Base-by-base conservation (phyloP, 495 filamentous ascomycete genomes). In the Amorphotheca resinae region DNA sequence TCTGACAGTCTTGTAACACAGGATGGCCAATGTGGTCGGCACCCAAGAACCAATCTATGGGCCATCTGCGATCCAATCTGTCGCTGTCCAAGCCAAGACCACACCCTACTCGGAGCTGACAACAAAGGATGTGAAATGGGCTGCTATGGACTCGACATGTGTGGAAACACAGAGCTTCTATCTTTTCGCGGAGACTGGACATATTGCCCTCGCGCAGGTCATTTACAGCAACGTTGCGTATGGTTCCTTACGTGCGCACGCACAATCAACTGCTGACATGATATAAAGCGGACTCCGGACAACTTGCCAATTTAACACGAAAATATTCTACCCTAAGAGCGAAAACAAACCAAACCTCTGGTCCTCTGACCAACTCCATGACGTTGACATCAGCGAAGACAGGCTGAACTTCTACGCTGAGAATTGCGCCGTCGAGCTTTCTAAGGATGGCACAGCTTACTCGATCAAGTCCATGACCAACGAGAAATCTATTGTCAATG, bases 101-200 rank as follows among this genome's bases (percentile, higher is more conserved):
- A 81, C 76, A 2, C 82, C 86, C n/a, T 93, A 80, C 59, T 82
- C 84, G 22, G 82, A 86, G 55, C 58, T 87, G 53, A 74, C 68
- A 42, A 81, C 78, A 54, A 74, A 88, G 5, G 78, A 89, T 55
- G 52, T 94, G 50, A 80, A 73, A 72, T 98, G 91, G 91, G 63
- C 64, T 44, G 76, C 72, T 3, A 70, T 84, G 68, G 81, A 86
- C 41, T 80, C 78, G 47, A 96, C 91, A 47, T 80, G 73, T 57
- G 91, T 95, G 44, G 91, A 98, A 66, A 95, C 87, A n/a, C 83
- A 95, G 66, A 86, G 74, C 45, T 98, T 95, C 66, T 96, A 98
- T 65, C 62, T 93, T 59, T 80, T 79, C 67, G 66, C 82, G 35
- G 83, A 95, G 45, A 70, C 63, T 44, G 93, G 91, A 14, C 69